Conservation (phyloP, 345 rosid species). For the Excoecaria cochinchinensis region DNA sequence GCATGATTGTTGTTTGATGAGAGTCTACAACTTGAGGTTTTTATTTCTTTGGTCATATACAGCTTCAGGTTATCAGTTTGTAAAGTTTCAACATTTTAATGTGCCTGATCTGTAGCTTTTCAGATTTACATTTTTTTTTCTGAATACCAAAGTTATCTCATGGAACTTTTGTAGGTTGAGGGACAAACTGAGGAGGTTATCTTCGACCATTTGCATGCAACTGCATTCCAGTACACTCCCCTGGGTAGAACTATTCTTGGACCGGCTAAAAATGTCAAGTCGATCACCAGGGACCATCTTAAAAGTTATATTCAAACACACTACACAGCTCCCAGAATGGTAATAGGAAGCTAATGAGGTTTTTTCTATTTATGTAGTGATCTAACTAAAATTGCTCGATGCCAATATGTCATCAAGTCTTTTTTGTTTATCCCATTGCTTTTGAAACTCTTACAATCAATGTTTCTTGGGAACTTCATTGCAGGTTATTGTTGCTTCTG, state of each 20-base stretch:
- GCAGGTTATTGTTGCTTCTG: conserved; percentile 92
- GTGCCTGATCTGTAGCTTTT: neutral
- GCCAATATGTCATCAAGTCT: neutral
- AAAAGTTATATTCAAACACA: conserved; percentile 85
- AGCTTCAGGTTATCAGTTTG: neutral
- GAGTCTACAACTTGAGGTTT: neutral
- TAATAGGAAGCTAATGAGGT: conserved; percentile 25
- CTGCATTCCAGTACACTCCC: conserved; percentile 93
- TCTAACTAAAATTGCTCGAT: neutral
- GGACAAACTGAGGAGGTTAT: conserved; percentile 93
- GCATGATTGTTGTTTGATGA: neutral
- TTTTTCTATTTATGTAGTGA: neutral
- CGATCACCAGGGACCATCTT: conserved; percentile 74
- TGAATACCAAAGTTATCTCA: neutral
- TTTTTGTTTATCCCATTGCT: neutral
- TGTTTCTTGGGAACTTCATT: conserved; percentile 18
- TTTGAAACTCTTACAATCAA: neutral
- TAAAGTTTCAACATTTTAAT: neutral
- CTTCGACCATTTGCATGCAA: conserved; percentile 94
- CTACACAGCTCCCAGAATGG: conserved; percentile 98
- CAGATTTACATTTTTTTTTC: neutral
- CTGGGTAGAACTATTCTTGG: conserved; percentile 94
- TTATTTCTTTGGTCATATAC: too few species aligned
- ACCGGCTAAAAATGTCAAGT: conserved; percentile 75
- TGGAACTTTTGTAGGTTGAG: conserved; percentile 57